These are phyloP conservation scores for Trypanosoma melophagium DNA, from an alignment of 208 protist genomes.

Conservation along the genomic window DNA sequence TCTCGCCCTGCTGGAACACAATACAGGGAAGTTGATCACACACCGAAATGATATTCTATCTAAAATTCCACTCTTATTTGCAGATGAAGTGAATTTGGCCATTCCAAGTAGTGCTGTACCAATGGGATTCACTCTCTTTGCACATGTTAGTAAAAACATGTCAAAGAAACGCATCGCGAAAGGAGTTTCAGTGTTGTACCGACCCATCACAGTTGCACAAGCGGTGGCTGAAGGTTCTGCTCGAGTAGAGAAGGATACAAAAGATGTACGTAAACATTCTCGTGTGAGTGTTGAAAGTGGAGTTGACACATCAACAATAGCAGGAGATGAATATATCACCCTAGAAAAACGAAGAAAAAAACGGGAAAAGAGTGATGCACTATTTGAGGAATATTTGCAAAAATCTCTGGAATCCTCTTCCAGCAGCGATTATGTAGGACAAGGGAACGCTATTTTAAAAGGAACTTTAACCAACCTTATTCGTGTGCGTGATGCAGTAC, in stretches of 20 bases:
- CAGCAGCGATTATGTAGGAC: neutral
- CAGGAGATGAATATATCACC: neutral
- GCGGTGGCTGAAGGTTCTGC: slow-evolving; percentile 41
- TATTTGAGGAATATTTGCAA: slow-evolving; percentile 27
- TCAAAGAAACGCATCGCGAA: slow-evolving; percentile 35
- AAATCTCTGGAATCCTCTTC: slow-evolving; percentile 8
- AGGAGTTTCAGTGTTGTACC: slow-evolving; percentile 45
- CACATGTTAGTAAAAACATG: slow-evolving; percentile 46
- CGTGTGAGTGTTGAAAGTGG: slow-evolving; percentile 4
- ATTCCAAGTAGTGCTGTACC: slow-evolving; percentile 40
- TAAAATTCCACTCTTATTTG: slow-evolving; percentile 27
- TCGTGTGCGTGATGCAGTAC: slow-evolving; percentile 33
- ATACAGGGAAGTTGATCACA: slow-evolving; percentile 32
- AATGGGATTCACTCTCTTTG: slow-evolving; percentile 43
- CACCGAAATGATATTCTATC: slow-evolving; percentile 35
- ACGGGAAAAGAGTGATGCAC: slow-evolving; percentile 16
- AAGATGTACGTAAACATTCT: neutral
- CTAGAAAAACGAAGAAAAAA: neutral
- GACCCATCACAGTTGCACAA: slow-evolving; percentile 25
- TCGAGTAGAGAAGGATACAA: neutral
- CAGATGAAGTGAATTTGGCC: slow-evolving; percentile 20
- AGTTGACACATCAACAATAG: slow-evolving; percentile 19
- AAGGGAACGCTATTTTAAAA: slow-evolving; percentile 31
- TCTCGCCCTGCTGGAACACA: slow-evolving; percentile 39
- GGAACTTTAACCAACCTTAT: slow-evolving; percentile 43